A percentile compares a stretch with the other conserved stretches of the same genome.
Conservation (phyloP, 2,329 filamentous ascomycete species). For the Arthroderma sp. region DNA sequence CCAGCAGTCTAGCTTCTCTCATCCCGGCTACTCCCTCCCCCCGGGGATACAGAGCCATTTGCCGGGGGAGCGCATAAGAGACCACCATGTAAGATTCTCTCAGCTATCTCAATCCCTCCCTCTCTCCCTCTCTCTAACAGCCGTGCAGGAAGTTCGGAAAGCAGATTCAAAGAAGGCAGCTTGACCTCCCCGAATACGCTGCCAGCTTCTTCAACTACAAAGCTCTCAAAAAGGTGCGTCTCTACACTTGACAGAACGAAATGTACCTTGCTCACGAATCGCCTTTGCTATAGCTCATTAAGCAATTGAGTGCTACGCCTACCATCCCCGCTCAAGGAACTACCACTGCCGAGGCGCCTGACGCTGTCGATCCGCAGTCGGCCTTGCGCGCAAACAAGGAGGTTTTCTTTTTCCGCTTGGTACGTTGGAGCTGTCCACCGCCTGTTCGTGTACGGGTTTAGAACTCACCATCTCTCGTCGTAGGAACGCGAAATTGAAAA, state of each 20-base stretch:
- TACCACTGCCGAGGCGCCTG: slow-evolving; percentile 24
- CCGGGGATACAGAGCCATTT: background rate
- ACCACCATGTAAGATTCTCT: background rate
- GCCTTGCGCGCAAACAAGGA: slow-evolving; percentile 93
- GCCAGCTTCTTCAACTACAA: slow-evolving; percentile 99
- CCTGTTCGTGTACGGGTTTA: too few species aligned
- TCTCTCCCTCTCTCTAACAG: background rate
- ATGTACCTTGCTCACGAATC: background rate
- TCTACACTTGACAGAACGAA: background rate
- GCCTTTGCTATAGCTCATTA: slow-evolving; percentile 65
- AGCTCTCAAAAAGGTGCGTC: slow-evolving; percentile 80
- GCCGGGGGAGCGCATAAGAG: background rate
- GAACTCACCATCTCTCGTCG: background rate
- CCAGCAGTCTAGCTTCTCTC: background rate
- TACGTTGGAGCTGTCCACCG: slow-evolving; percentile 33
- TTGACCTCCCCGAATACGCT: slow-evolving; percentile 98
- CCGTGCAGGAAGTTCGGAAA: slow-evolving; percentile 91
- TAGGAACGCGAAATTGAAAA: slow-evolving; percentile 97
- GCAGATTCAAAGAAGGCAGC: slow-evolving; percentile 96
- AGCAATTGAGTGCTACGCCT: slow-evolving; percentile 87
- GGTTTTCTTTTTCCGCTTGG: slow-evolving; percentile 95
- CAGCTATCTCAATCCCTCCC: background rate
- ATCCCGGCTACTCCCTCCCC: background rate
- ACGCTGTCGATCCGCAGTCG: slow-evolving; percentile 60
- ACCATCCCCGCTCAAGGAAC: slow-evolving; percentile 64